Conservation (phyloP, 2,329 filamentous ascomycete species). For the Epicoccum sorghinum region DNA sequence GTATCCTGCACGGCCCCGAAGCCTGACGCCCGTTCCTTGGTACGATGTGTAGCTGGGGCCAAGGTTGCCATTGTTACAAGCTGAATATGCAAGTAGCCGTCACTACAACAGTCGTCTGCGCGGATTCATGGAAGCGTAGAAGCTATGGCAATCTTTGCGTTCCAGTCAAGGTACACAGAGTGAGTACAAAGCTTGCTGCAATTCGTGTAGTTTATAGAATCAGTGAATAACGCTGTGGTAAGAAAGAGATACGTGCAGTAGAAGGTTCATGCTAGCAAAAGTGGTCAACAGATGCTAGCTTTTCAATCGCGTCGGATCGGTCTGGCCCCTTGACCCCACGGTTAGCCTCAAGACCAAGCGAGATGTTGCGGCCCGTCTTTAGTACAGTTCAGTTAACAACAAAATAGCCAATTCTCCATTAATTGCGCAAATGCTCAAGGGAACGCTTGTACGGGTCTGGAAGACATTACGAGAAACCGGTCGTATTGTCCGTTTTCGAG, state of each 20-base stretch:
- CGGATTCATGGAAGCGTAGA: too few relatives aligned
- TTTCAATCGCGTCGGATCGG: neutral
- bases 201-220: too few relatives aligned
- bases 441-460: neutral
- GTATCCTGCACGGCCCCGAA: neutral
- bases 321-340: neutral
- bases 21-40: neutral
- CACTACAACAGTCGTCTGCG: too few relatives aligned
- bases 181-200: too few relatives aligned
- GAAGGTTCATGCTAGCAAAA: neutral
- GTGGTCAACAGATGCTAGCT: neutral
- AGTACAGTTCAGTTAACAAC: neutral
- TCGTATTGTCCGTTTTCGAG: neutral
- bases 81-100: too few relatives aligned
- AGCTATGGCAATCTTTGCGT: too few relatives aligned
- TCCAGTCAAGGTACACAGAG: too few relatives aligned
- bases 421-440: too few relatives aligned
- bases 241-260: too few relatives aligned
- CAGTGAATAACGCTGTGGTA: too few relatives aligned
- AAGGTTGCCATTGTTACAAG: too few relatives aligned
- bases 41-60: neutral
- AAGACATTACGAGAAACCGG: neutral
- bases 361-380: slow-evolving; percentile 6
- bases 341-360: slow-evolving; percentile 9
- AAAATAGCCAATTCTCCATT: too few relatives aligned